Evolutionary conservation across 2,329 filamentous ascomycete species (phyloP), one percentile per base, ranked within the genome.

Genomic region (Trichoderma lentiforme): DNA sequence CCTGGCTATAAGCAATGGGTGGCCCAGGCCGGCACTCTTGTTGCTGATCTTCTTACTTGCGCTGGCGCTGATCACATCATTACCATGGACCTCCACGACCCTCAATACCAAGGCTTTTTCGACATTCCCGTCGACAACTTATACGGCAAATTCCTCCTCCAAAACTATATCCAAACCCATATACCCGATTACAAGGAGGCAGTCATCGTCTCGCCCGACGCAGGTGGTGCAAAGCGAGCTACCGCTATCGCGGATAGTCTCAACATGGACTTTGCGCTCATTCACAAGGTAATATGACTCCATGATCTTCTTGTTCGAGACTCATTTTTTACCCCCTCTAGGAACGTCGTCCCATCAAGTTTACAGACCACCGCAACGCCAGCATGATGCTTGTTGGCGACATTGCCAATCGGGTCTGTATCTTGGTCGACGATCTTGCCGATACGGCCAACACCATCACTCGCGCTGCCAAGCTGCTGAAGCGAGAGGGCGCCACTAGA

Each of bases 1-100:
- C 93, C 95, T 8, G 96, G 96, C 65, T 99, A 99, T 82, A 96
- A 96, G 85, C 94, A 97, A 84, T 99, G 96, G 96, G 95, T 99
- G 74, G 96, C 96, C 26, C 96, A 98, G 84, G 95, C 96, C 56
- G 96, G 96, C 73, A 98, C 95, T 34, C 88, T 99, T 71, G 92
- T 99, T 63, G 96, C 96, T 65, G 95, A 98, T 80, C 89, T 99
- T 58, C 86, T 99, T 75, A 98, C 94, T 53, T 98, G 95, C 83
- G 95, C 96, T 74, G 96, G 96, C 75, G 94, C 96, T 60, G 95
- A 99, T 81, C 96, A 98, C 82, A 92, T 97, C 80, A 98, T 98
- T 80, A 98, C 95, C 36, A 97, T 99, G 93, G 96, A 99, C 80
- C 88, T 99, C 67, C 94, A 96, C 80, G 95, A 98, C 81, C 93